Base-by-base conservation (phyloP, 495 filamentous ascomycete species). In the Daldinia concentrica region DNA sequence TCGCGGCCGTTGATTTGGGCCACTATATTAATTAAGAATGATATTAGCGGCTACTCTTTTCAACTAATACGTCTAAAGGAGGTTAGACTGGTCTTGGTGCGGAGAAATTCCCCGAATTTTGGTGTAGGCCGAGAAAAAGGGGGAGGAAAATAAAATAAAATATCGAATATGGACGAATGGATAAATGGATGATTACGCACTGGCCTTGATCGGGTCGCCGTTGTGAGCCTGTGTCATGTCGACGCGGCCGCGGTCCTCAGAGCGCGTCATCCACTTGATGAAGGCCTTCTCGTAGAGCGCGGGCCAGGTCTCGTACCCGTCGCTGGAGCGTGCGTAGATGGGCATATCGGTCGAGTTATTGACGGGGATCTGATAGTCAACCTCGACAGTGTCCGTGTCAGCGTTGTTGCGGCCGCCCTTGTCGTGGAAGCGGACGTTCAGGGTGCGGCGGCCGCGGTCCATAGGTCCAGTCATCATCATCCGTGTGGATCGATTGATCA, bases 281-380 rank as follows among this genome's bases (percentile, higher is more conserved):
- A 82, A 82, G 43, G 80, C 80, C 73, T 82, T 82, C 62, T 82
- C 80, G 74, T 82, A 82, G 22, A 82, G 69, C 52, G 76, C 54
- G 0, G 80, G 79, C 80, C 80, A 82, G 36, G 79, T 54, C 39
- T 79, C 77, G 65, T 64, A 71, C 11, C 74, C 74, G 69, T 75
- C 73, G 60, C 66, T 75, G 6, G 80, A 74, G 15, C 74, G 79
- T 61, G 74, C 75, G 74, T 82, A 82, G 34, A 82, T 66, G 63
- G 76, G 74, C 61, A 76, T 61, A 50, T 77, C 69, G 62, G 64
- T 76, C 7, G 77, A 75, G 66, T 78, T 82, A 78, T 81, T 80
- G 36, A 79, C 66, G 19, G 78, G 77, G 26, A 82, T 64, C 41
- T 68, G 57, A 73, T 78, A 79, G 77, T 79, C 74, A 30, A 81